These are phyloP conservation scores for Annulohypoxylon truncatum DNA, from an alignment of 2,329 filamentous ascomycete species.

Conservation along the genomic window DNA sequence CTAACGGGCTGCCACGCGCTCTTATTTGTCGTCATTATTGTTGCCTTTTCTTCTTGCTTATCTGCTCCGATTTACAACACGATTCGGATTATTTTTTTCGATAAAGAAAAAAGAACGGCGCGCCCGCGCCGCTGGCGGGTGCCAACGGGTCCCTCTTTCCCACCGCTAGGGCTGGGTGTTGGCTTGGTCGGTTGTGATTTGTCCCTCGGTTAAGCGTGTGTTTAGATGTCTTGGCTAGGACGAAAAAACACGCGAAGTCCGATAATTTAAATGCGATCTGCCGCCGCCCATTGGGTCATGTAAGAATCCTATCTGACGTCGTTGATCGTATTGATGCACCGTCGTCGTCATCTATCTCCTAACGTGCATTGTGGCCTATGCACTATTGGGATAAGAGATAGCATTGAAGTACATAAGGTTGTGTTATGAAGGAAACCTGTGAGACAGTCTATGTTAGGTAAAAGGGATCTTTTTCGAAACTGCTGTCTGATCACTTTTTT, in stretches of 20 bases:
- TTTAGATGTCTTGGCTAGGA: background rate
- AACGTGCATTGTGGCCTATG: background rate
- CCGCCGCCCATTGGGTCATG: slow-evolving; percentile 4
- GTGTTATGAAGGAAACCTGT: background rate
- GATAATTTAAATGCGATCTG: slow-evolving; percentile 12
- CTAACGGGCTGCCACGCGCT: background rate
- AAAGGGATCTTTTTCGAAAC: background rate
- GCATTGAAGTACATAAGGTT: background rate
- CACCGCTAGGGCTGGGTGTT: slow-evolving; percentile 31
- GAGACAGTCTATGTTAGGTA: background rate
- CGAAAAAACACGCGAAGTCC: background rate
- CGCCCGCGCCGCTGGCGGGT: background rate
- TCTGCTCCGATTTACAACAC: background rate
- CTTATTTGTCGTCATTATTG: background rate
- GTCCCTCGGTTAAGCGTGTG: background rate
- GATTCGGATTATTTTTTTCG: background rate
- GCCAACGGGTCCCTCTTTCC: background rate
- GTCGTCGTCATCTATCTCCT: slow-evolving; percentile 5
- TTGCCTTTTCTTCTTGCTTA: background rate
- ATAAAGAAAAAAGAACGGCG: slow-evolving; percentile 16
- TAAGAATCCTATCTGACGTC: slow-evolving; percentile 15
- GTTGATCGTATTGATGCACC: background rate
- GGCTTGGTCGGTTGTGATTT: slow-evolving; percentile 5
- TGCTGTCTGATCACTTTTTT: background rate
- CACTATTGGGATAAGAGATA: background rate